Conservation (phyloP, 2,329 filamentous ascomycete species). For the Beauveria rudraprayagi region DNA sequence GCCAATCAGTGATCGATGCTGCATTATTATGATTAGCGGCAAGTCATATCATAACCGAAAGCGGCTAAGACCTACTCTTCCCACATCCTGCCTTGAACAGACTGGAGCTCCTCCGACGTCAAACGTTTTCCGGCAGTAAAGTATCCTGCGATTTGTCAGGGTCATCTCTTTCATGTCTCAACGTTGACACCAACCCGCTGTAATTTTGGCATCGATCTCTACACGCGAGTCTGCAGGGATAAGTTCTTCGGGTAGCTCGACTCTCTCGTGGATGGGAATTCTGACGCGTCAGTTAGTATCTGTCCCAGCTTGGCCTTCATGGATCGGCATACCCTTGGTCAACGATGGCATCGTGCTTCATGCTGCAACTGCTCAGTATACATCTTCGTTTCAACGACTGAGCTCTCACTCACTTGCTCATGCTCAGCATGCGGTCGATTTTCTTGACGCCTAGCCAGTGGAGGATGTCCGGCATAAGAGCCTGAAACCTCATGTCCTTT, state of each 20-base stretch:
- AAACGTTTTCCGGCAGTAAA: constrained; percentile 86
- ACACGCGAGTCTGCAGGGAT: constrained; percentile 92
- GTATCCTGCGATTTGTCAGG: constrained; percentile 40
- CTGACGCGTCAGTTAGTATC: constrained; percentile 30
- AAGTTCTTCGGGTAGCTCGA: constrained; percentile 87
- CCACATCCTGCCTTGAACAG: constrained; percentile 86
- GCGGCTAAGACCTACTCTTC: constrained; percentile 52
- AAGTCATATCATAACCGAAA: neutral
- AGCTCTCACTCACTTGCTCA: constrained; percentile 69
- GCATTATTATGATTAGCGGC: constrained; percentile 9
- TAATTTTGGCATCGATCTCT: constrained; percentile 99
- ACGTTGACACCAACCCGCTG: constrained; percentile 59
- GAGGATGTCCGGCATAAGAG: constrained; percentile 93
- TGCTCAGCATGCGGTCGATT: constrained; percentile 96
- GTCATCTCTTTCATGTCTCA: neutral
- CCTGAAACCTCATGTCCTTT: constrained; percentile 96
- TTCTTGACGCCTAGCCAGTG: constrained; percentile 98
- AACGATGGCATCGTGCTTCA: constrained; percentile 88
- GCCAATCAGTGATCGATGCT: constrained; percentile 31
- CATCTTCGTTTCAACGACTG: neutral
- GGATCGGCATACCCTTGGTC: constrained; percentile 55
- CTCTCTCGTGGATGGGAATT: constrained; percentile 79
- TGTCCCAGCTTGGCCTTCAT: constrained; percentile 8
- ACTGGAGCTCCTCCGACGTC: constrained; percentile 75
- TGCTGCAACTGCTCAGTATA: constrained; percentile 39